Evolutionary conservation across 2,329 filamentous ascomycete species (phyloP), one percentile per base, ranked within the genome.

Genomic region (Albophoma yamanashiensis): DNA sequence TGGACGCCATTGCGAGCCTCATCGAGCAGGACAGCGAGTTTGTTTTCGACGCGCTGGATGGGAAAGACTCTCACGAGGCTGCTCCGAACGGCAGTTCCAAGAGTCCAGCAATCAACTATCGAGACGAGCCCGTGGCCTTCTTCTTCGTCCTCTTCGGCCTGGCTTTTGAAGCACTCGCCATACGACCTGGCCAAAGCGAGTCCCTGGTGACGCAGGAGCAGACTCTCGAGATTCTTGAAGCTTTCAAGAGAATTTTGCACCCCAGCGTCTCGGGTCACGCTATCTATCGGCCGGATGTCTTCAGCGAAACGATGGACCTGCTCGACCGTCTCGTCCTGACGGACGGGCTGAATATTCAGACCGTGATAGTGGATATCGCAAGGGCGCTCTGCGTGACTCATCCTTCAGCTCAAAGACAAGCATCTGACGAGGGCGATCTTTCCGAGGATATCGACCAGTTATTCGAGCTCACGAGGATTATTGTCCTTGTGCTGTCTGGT

Each of bases 21-120:
- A 97, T 99, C 61, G 94, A 97, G 68, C 93, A 97, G 73, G 94
- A 99, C 70, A 97, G 92, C 73, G 91, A 94, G 62, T 96, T 97
- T 64, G 94, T 99, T 3, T 99, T 99, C 70, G 92, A 97, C 73
- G 94, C 94, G 1, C 78, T 99, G 8, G 94, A 99, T 70, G 92
- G 92, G 58, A 96, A 94, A 70, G 82, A 84, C 67, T 76, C 76
- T 0, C 77, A 79, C 12, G 80, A 76, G 27, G 73, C 76, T 5
- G 73, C 74, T 12, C 68, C 73, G 34, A 82, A 80, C 62, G 79
- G 78, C 3, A 77, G 82, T 52, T 76, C 79, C 20, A 90, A 88
- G 70, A 82, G 81, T 3, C 81, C 87, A 56, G 90, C 93, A 65
- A 97, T 99, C 76, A 97, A 97, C 73, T 99, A 99, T 71, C 89